Base-by-base conservation (phyloP, 2,329 filamentous ascomycete genomes). In the Colletotrichum truncatum region DNA sequence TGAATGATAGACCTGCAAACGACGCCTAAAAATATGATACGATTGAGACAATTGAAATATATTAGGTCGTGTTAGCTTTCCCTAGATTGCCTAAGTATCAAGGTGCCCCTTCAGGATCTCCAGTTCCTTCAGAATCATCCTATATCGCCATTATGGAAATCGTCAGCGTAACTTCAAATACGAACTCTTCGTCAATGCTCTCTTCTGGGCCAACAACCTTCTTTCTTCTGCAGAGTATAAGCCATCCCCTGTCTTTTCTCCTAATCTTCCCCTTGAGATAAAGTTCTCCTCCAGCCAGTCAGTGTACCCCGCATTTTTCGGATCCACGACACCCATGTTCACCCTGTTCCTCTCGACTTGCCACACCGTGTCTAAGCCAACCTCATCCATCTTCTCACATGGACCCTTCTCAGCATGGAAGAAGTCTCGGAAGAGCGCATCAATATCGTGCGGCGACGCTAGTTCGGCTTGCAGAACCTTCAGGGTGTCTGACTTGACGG, bases 401-500 rank as follows among this genome's bases (percentile, higher is more conserved):
- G 76, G 75, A 0, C 71, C 72, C 52, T 72, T 71, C 18, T 71
- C 68, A 2, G 71, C 72, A 26, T 74, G 71, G 53, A 76, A 73
- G 28, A 75, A 75, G 38, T 73, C 70, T 2, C 70, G 64, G 41
- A 74, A 77, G 23, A 77, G 66, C 2, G 69, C 70, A 28, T 78
- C 76, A 8, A 78, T 69, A n/a, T 77, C 73, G 16, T 66, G 68
- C 4, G 75, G 74, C 3, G 66, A 70, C 1, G 74, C 72, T 0
- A 77, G 73, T 3, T 72, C 75, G 54, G 77, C 75, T 10, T 71
- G 64, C 28, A 77, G 43, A 6, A 77, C 69, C 18, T 65, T 70
- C 21, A 77, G 59, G n/a, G 70, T 72, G 69, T 78, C 76, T 5
- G 75, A 72, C 71, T 77, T 78, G 66, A 74, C 66, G 6, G 75